Base-by-base conservation (phyloP, 208 protist genomes). In the Crithidia mellificae region DNA sequence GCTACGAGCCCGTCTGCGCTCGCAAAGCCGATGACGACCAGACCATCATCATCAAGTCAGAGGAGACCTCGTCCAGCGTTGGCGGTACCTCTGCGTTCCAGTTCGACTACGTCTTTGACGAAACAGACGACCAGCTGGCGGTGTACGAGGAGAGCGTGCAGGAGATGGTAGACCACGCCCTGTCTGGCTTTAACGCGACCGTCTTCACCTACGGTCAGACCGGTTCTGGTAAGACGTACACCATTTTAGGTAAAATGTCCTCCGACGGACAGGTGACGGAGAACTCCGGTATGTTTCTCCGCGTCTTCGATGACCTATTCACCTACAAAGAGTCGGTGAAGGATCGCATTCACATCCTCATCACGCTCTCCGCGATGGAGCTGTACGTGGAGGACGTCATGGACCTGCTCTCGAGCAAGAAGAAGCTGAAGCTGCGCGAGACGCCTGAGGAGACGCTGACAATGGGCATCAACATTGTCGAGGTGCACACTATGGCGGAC, bases 171-270 rank as follows among this genome's bases (percentile, higher is more conserved):
- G 91, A 94, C 62, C 73, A 84, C 66, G 77, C 86, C 9, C 70
- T 97, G 8, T 81, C 81, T 0, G 93, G 93, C 6, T 84, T 68
- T 55, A 92, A 92, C 70, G 47, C 80, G 5, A 94, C 85, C n/a
- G 81, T 98, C 62, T 92, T 98, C 57, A 82, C 91, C 20, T 98
- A 98, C 74, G 94, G 94, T 22, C 88, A 96, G 71, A 94, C 92
- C 0, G 90, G 88, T 27, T 92, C 81, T 38, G 92, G 92, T 49
- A 98, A 97, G 80, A 98, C 91, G 12, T 92, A 87, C 83, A 98
- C 92, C 41, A 95, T 96, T 72, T 70, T 96, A 30, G 91, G 93
- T 32, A 83, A 84, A 14, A 83, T 85, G 68, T 66, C 74, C 0
- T 15, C 74, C 1, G 47, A 77, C 29, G 74, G 71, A 22, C 25